Evolutionary conservation across 768 basidiomycete genomes (phyloP).

Genomic region (Collybiopsis confluens): DNA sequence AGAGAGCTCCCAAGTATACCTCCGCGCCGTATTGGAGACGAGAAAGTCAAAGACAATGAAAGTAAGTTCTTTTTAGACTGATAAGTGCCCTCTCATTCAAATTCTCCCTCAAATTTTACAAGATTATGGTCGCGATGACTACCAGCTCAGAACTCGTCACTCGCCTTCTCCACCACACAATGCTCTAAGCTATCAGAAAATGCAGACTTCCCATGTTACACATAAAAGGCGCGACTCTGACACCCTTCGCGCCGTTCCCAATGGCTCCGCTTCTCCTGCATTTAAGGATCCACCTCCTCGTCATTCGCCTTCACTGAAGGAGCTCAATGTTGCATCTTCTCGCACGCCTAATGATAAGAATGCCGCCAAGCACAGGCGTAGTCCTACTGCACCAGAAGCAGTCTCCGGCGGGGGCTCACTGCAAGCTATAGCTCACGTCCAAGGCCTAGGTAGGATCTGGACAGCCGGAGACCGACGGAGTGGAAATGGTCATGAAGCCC

Average conservation of each 20-base stretch:
- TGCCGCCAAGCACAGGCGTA: slow-evolving; percentile 51
- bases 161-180: slow-evolving; percentile 35
- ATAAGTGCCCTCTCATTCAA: background rate
- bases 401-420: slow-evolving; percentile 39
- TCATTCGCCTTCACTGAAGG: slow-evolving; percentile 11
- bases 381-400: slow-evolving; percentile 65
- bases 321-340: background rate
- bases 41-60: slow-evolving; percentile 18
- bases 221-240: slow-evolving; percentile 77
- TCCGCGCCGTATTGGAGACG: slow-evolving; percentile 32
- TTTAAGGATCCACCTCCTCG: slow-evolving; percentile 26
- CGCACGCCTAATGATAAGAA: slow-evolving; percentile 10
- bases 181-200: slow-evolving; percentile 32
- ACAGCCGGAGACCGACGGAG: slow-evolving; percentile 40
- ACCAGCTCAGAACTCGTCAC: slow-evolving; percentile 27
- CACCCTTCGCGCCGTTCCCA: slow-evolving; percentile 52
- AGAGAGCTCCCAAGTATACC: slow-evolving; percentile 12
- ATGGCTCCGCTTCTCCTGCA: slow-evolving; percentile 45
- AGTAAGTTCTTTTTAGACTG: background rate
- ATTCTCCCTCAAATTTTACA: slow-evolving; percentile 11
- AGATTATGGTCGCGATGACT: slow-evolving; percentile 14
- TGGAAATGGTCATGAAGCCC: slow-evolving; percentile 22
- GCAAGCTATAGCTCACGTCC: slow-evolving; percentile 16
- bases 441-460: slow-evolving; percentile 37
- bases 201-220: slow-evolving; percentile 37